phyloP scores from a whole-genome alignment of 768 basidiomycete genomes.

The Mycena olivaceomarginata region DNA sequence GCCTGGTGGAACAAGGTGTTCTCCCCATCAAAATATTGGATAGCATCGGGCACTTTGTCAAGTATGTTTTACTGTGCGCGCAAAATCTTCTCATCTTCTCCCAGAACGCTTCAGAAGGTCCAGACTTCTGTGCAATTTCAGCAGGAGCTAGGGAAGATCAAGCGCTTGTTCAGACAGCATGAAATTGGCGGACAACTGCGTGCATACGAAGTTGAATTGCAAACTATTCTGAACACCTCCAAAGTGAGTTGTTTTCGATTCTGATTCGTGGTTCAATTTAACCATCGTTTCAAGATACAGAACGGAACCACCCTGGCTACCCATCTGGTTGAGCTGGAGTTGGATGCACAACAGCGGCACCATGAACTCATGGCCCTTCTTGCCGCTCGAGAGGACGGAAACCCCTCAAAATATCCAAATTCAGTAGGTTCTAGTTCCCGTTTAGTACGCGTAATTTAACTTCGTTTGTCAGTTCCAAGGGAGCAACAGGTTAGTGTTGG shows the following conservation, averaged over 20 bases:
- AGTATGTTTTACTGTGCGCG: too few species aligned
- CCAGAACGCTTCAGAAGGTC: slow-evolving; percentile 10
- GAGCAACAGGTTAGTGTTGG: too few species aligned
- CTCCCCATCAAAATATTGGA: too few species aligned
- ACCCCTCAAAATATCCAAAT: neutral
- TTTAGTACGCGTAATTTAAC: too few species aligned
- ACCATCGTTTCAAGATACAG: too few species aligned
- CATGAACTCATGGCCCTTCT: slow-evolving; percentile 9
- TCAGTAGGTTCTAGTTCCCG: neutral
- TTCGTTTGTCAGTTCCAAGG: neutral
- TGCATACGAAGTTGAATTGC: too few species aligned
- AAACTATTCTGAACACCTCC: too few species aligned
- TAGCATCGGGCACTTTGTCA: too few species aligned
- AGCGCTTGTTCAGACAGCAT: slow-evolving; percentile 12
- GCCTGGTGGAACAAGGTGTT: too few species aligned
- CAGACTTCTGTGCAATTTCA: neutral
- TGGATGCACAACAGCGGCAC: neutral
- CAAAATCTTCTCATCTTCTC: neutral
- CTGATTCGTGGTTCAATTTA: too few species aligned
- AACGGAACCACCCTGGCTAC: neutral
- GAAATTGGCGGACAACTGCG: neutral
- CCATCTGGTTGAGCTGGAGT: neutral
- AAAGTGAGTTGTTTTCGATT: too few species aligned
- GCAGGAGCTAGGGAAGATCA: slow-evolving; percentile 19
- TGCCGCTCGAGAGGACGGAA: neutral